Conservation (phyloP, 805 yeast species). For the Yarrowia sp. region DNA sequence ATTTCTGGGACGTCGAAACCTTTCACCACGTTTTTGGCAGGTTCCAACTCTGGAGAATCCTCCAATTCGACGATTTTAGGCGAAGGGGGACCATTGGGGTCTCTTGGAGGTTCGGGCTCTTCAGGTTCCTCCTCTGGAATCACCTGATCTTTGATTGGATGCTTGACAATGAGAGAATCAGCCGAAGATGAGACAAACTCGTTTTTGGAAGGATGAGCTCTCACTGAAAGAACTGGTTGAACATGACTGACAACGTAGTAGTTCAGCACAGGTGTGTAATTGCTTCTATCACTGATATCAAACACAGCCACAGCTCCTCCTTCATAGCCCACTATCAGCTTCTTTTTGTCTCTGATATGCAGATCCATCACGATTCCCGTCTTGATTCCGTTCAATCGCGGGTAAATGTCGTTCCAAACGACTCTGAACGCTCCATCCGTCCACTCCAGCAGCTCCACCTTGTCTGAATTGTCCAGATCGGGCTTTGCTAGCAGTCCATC, state of each 20-base stretch:
- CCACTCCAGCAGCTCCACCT: slow-evolving; percentile 58
- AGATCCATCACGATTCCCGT: slow-evolving; percentile 75
- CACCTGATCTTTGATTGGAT: slow-evolving; percentile 39
- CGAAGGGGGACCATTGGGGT: slow-evolving; percentile 24
- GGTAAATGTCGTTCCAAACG: slow-evolving; percentile 20
- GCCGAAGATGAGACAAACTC: slow-evolving; percentile 49
- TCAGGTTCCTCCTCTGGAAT: slow-evolving; percentile 18
- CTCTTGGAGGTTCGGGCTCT: not conserved
- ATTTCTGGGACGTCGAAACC: slow-evolving; percentile 10
- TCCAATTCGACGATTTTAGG: slow-evolving; percentile 48
- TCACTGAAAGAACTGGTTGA: slow-evolving; percentile 49
- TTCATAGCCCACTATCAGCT: slow-evolving; percentile 67
- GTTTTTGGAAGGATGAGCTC: slow-evolving; percentile 41
- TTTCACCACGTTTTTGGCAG: slow-evolving; percentile 40
- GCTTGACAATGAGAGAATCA: slow-evolving; percentile 48
- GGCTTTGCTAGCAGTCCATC: slow-evolving; percentile 61
- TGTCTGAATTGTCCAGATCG: slow-evolving; percentile 66
- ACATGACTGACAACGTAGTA: slow-evolving; percentile 44
- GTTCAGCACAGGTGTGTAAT: slow-evolving; percentile 41
- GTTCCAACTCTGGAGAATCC: slow-evolving; percentile 44
- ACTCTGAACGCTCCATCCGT: slow-evolving; percentile 49
- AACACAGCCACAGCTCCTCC: slow-evolving; percentile 64
- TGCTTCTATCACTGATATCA: slow-evolving; percentile 41
- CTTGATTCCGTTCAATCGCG: slow-evolving; percentile 44
- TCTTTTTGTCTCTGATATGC: slow-evolving; percentile 49